phyloP scores from a whole-genome alignment of 306 rosid species.

The Abrus precatorius region DNA sequence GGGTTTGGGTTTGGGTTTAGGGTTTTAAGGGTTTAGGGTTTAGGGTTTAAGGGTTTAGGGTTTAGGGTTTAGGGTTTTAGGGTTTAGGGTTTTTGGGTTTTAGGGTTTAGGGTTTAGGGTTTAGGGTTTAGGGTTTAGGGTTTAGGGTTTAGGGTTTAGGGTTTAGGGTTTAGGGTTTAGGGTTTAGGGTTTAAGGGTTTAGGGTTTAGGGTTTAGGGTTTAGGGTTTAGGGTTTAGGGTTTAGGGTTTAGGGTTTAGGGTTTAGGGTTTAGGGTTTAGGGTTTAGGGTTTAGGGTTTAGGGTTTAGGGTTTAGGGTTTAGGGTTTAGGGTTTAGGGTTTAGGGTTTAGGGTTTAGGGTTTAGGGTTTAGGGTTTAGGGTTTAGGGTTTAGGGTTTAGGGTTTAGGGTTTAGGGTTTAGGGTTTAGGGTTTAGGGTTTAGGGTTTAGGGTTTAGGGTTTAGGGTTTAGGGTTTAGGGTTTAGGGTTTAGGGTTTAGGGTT shows the following conservation, averaged over 20 bases:
- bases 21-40: background rate
- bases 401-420: constrained; percentile 14
- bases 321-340: constrained; percentile 33
- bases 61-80: background rate
- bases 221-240: constrained; percentile 32
- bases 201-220: constrained; percentile 41
- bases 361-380: constrained; percentile 21
- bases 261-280: constrained; percentile 23
- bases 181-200: constrained; percentile 34
- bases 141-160: constrained; percentile 4
- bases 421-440: constrained; percentile 27
- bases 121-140: constrained; percentile 14
- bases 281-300: constrained; percentile 44
- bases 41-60: background rate
- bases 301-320: constrained; percentile 44
- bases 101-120: background rate
- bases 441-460: constrained; percentile 39
- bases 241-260: constrained; percentile 4
- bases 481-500: constrained; percentile 37
- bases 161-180: constrained; percentile 27
- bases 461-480: constrained; percentile 22
- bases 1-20: background rate
- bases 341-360: constrained; percentile 24
- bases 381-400: constrained; percentile 33
- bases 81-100: background rate